A percentile compares a stretch with the other conserved stretches of the same genome.
Conservation (phyloP, 495 filamentous ascomycete species). For the Tuber aestivum region DNA sequence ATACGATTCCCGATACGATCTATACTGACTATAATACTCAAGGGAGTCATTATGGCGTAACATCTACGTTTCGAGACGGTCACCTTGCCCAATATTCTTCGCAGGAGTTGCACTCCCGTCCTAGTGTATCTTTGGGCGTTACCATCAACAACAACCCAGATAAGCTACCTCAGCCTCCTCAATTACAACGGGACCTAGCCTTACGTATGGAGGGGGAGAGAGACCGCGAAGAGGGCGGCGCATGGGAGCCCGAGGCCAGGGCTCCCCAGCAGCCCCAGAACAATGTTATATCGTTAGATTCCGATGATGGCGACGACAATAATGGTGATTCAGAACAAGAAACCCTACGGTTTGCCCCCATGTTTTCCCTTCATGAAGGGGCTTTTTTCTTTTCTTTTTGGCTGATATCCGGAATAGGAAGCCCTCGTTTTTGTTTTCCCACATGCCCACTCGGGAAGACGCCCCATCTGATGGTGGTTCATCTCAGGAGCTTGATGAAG, state of each 20-base stretch:
- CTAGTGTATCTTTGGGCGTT: background rate
- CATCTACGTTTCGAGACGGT: background rate
- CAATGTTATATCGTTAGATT: conserved; percentile 27
- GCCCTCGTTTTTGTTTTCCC: background rate
- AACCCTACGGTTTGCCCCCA: conserved; percentile 4
- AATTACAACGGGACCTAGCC: background rate
- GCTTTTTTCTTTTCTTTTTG: no score
- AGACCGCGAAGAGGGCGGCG: background rate
- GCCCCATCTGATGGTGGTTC: background rate
- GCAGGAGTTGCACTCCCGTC: background rate
- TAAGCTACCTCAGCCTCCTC: background rate
- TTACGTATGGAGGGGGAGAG: background rate
- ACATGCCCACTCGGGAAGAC: background rate
- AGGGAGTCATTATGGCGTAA: background rate
- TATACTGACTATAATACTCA: background rate
- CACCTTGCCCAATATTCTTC: background rate
- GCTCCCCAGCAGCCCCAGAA: conserved; percentile 7
- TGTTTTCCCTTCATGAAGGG: background rate
- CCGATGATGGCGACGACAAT: conserved; percentile 14
- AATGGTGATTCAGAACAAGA: background rate
- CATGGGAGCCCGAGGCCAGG: conserved; percentile 4
- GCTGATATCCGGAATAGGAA: background rate
- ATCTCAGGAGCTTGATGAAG: conserved; percentile 10
- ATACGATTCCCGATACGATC: conserved; percentile 21
- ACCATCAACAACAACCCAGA: background rate